Evolutionary conservation across 805 yeast genomes (phyloP).

Genomic region (Saturnispora diversa): DNA sequence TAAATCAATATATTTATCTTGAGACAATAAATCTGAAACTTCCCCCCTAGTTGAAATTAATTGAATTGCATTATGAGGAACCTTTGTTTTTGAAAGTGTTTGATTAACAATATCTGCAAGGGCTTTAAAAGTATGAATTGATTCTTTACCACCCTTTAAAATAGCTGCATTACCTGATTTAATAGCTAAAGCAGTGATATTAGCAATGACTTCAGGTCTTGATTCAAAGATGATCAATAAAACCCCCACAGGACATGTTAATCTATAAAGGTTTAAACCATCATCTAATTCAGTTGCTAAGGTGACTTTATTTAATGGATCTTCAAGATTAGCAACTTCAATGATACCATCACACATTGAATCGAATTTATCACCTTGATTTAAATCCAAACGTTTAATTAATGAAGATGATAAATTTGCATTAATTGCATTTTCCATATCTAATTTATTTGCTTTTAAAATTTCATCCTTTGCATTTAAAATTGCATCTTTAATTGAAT

Average conservation of each 20-base stretch:
- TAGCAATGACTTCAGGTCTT: conserved; percentile 97
- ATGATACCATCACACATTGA: conserved; percentile 89
- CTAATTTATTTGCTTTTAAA: conserved; percentile 64
- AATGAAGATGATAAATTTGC: conserved; percentile 60
- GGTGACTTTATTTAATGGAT: conserved; percentile 87
- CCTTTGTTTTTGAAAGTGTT: conserved; percentile 53
- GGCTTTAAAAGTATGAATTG: conserved; percentile 71
- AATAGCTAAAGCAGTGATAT: conserved; percentile 89
- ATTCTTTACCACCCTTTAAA: conserved; percentile 95
- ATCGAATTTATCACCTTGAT: conserved; percentile 78
- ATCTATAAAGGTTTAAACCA: conserved; percentile 71
- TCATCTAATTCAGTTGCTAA: conserved; percentile 82
- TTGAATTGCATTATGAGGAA: conserved; percentile 79
- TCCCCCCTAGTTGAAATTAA: conserved; percentile 84
- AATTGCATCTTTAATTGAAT: conserved; percentile 64
- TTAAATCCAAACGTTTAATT: conserved; percentile 76
- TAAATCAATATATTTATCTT: conserved; percentile 85
- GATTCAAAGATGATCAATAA: conserved; percentile 88
- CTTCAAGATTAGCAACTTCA: conserved; percentile 83
- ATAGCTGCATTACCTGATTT: conserved; percentile 97
- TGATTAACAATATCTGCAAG: conserved; percentile 65
- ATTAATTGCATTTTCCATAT: conserved; percentile 61
- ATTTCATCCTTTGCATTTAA: conserved; percentile 51
- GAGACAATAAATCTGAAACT: conserved; percentile 73
- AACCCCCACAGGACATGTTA: conserved; percentile 94